Percentiles rank a stretch among this genome's conserved stretches.
Evolutionary conservation across 768 basidiomycete species (phyloP).

Genomic region (Lentinula edodes): DNA sequence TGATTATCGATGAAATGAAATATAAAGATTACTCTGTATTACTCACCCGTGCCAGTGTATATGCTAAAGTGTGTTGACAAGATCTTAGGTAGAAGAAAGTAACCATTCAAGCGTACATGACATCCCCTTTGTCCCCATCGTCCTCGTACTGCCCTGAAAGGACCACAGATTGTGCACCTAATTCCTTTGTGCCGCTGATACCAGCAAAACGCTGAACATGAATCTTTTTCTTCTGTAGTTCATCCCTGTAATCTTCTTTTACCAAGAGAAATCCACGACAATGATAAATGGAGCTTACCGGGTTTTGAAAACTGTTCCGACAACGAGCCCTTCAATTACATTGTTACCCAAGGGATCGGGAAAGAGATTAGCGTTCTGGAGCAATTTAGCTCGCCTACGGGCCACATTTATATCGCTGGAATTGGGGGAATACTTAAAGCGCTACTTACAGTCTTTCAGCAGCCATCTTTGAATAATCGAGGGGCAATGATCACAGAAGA

Average conservation of each 20-base stretch:
- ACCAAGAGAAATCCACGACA: neutral
- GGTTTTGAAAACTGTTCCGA: conserved; percentile 16
- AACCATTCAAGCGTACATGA: conserved; percentile 22
- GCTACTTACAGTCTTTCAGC: neutral
- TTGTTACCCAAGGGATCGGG: conserved; percentile 20
- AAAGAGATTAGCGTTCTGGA: conserved; percentile 15
- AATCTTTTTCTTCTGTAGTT: conserved; percentile 18
- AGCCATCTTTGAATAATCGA: neutral
- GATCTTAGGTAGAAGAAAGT: neutral
- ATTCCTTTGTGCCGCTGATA: conserved; percentile 22
- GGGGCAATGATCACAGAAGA: neutral
- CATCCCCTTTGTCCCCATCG: conserved; percentile 32
- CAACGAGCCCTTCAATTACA: conserved; percentile 13
- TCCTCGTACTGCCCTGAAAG: conserved; percentile 36
- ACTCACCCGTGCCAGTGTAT: conserved; percentile 36
- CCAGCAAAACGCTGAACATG: conserved; percentile 27
- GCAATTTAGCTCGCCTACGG: conserved; percentile 9
- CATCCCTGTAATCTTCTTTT: conserved; percentile 14
- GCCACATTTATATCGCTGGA: neutral
- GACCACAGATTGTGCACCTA: conserved; percentile 36
- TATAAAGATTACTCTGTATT: neutral
- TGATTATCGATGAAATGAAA: neutral
- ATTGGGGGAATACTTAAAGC: neutral
- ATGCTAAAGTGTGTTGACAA: conserved; percentile 15
- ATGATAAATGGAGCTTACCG: conserved; percentile 12